A percentile compares a stretch with the other conserved stretches of the same genome.
Conservation (phyloP, 768 basidiomycete genomes). For the Trichaptum fuscoviolaceum region DNA sequence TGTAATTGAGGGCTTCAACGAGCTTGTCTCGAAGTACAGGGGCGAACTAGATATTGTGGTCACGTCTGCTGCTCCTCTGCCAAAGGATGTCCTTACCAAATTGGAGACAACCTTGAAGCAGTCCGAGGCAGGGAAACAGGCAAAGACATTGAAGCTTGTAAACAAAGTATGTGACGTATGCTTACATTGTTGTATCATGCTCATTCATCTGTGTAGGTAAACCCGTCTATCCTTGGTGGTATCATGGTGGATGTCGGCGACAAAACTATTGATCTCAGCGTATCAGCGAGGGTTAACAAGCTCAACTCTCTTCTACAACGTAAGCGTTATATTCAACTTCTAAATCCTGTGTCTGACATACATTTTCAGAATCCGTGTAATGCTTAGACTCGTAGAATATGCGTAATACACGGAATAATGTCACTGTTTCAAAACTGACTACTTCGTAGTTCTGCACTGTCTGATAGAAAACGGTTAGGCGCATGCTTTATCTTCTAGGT, state of each 20-base stretch:
- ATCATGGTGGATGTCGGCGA: slow-evolving; percentile 96
- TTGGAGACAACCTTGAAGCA: slow-evolving; percentile 85
- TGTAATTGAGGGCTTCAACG: slow-evolving; percentile 89
- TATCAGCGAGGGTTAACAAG: slow-evolving; percentile 90
- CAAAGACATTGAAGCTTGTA: slow-evolving; percentile 82
- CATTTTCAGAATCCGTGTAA: slow-evolving; percentile 16
- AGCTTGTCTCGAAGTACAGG: slow-evolving; percentile 81
- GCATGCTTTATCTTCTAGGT: too few relatives aligned
- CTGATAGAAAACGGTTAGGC: too few relatives aligned
- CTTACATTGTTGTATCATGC: background rate
- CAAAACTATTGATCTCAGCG: slow-evolving; percentile 96
- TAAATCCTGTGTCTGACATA: slow-evolving; percentile 2
- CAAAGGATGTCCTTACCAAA: slow-evolving; percentile 67
- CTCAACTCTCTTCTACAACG: slow-evolving; percentile 85
- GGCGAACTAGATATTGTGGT: slow-evolving; percentile 92
- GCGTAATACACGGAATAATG: background rate
- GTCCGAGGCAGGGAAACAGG: slow-evolving; percentile 78
- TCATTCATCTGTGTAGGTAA: slow-evolving; percentile 52
- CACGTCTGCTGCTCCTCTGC: slow-evolving; percentile 80
- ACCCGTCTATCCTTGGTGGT: slow-evolving; percentile 88
- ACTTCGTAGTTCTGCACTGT: background rate
- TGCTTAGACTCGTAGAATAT: background rate
- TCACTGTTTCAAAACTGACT: background rate
- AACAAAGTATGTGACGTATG: slow-evolving; percentile 66
- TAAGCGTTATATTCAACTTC: slow-evolving; percentile 32